phyloP scores from a whole-genome alignment of 2,329 filamentous ascomycete species.

The Penicillium sp. region DNA sequence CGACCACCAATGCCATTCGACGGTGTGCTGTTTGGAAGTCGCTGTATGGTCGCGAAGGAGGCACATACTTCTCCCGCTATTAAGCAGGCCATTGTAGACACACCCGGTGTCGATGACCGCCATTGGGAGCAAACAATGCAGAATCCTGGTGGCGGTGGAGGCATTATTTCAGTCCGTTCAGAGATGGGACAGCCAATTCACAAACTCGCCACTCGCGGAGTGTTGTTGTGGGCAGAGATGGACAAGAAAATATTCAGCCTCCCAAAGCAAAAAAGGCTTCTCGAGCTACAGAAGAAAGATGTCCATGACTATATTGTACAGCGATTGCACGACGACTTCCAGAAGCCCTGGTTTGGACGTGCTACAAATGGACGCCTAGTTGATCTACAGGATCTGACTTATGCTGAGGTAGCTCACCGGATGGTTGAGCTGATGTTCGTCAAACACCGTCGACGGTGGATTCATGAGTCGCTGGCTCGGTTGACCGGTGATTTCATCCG shows the following conservation, averaged over 20 bases:
- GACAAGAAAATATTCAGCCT: slow-evolving; percentile 90
- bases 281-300: slow-evolving; percentile 47
- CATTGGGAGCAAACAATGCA: slow-evolving; percentile 95
- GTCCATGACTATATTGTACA: slow-evolving; percentile 67
- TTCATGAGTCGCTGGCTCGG: slow-evolving; percentile 74
- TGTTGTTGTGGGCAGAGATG: slow-evolving; percentile 97
- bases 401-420: slow-evolving; percentile 77
- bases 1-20: slow-evolving; percentile 94
- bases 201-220: slow-evolving; percentile 94
- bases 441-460: slow-evolving; percentile 86
- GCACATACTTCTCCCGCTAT: slow-evolving; percentile 83
- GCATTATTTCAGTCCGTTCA: slow-evolving; percentile 91
- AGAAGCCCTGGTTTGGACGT: slow-evolving; percentile 93
- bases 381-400: slow-evolving; percentile 94
- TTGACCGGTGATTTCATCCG: slow-evolving; percentile 94
- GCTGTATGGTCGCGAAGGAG: slow-evolving; percentile 93
- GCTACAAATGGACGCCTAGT: slow-evolving; percentile 75
- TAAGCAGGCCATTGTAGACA: slow-evolving; percentile 86
- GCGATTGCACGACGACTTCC: slow-evolving; percentile 92
- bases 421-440: slow-evolving; percentile 89
- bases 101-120: slow-evolving; percentile 71
- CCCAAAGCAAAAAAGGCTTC: slow-evolving; percentile 86
- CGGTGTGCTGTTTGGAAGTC: slow-evolving; percentile 82
- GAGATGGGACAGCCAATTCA: slow-evolving; percentile 99
- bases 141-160: slow-evolving; percentile 67